Evolutionary conservation across 495 filamentous ascomycete species (phyloP).

Genomic region (Penicillium alfredii): DNA sequence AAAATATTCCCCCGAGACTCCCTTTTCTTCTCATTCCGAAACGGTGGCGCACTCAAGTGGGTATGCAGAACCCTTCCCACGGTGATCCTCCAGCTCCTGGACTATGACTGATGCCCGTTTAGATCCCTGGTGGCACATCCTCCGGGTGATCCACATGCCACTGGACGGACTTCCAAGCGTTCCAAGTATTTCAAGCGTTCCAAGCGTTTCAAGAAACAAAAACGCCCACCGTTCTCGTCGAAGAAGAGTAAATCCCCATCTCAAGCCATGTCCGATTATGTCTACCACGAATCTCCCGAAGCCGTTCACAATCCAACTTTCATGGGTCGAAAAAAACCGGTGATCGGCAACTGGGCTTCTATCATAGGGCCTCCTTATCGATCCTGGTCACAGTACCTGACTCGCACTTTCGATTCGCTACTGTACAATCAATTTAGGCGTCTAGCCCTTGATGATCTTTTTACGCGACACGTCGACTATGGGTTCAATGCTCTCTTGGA

Average conservation of each 20-base stretch:
- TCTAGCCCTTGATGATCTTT: constrained; percentile 61
- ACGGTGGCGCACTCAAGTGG: constrained; percentile 4
- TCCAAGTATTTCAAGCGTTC: too few species aligned
- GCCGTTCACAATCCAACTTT: not conserved
- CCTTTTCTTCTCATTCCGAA: constrained; percentile 4
- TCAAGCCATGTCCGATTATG: constrained; percentile 5
- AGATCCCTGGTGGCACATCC: not conserved
- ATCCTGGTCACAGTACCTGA: constrained; percentile 75
- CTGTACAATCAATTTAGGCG: constrained; percentile 78
- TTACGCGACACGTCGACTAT: constrained; percentile 37
- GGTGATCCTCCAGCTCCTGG: not conserved
- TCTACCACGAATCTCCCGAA: constrained; percentile 1
- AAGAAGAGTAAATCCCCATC: too few species aligned
- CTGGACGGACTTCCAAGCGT: too few species aligned
- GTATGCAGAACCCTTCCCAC: constrained; percentile 11
- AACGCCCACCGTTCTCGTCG: too few species aligned
- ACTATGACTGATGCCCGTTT: not conserved
- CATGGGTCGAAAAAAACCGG: not conserved
- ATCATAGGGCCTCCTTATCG: constrained; percentile 66
- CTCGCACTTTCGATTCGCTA: constrained; percentile 65
- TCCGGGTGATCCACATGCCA: too few species aligned
- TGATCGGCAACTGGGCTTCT: constrained; percentile 1
- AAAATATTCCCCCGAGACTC: constrained; percentile 10
- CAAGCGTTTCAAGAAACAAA: too few species aligned
- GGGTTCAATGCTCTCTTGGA: constrained; percentile 52